These are phyloP conservation scores for Lineolata rhizophorae DNA, from an alignment of 495 filamentous ascomycete species.

Conservation along the genomic window DNA sequence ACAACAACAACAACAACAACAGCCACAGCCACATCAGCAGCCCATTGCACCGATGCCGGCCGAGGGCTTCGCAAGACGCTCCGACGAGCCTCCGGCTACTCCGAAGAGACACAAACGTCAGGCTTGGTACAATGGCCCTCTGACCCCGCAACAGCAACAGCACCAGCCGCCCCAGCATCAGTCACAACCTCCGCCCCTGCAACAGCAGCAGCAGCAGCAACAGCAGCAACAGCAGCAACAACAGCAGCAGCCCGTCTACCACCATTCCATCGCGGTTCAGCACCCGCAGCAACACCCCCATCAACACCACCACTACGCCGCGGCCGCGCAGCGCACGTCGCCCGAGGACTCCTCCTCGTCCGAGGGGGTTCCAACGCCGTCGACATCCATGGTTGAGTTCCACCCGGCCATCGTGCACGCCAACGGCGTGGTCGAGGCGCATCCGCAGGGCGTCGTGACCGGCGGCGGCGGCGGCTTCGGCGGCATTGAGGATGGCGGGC, in stretches of 20 bases:
- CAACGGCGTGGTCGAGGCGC: slow-evolving; percentile 36
- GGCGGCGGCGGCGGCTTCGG: too few relatives aligned
- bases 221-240: slow-evolving; percentile 3
- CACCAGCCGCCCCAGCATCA: not conserved
- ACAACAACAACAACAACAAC: slow-evolving; percentile 3
- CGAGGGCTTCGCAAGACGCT: too few relatives aligned
- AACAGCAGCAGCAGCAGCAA: slow-evolving; percentile 3
- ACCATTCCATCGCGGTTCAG: too few relatives aligned
- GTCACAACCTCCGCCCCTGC: not conserved
- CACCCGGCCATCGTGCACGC: slow-evolving; percentile 43
- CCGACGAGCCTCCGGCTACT: slow-evolving; percentile 24
- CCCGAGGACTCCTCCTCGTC: slow-evolving; percentile 54
- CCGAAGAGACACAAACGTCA: slow-evolving; percentile 40
- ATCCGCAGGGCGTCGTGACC: too few relatives aligned
- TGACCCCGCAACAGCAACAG: slow-evolving; percentile 8
- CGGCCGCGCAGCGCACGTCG: slow-evolving; percentile 27
- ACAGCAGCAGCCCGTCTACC: too few relatives aligned
- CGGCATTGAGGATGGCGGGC: too few relatives aligned
- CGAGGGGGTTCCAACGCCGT: slow-evolving; percentile 45
- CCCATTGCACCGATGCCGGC: too few relatives aligned
- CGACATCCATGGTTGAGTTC: slow-evolving; percentile 33
- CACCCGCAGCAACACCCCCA: slow-evolving; percentile 11
- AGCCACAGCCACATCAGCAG: slow-evolving; percentile 3
- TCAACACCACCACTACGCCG: not conserved
- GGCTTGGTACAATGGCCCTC: slow-evolving; percentile 46